Percentiles rank a stretch among this genome's conserved stretches.
These are phyloP conservation scores for Lepiota brunneoincarnata DNA, from an alignment of 768 basidiomycete species.

Conservation along the genomic window DNA sequence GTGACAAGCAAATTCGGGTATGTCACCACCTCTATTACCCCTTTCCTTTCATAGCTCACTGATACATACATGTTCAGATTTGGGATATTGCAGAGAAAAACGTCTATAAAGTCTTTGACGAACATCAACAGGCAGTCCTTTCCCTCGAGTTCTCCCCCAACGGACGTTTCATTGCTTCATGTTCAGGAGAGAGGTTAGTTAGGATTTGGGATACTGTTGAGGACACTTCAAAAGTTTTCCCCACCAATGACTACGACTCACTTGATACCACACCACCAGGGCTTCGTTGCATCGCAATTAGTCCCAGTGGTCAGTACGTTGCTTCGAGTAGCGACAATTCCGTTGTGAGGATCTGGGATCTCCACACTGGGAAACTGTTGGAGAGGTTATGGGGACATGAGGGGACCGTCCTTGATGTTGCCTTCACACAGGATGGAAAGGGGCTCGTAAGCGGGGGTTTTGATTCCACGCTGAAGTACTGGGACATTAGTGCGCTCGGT, in stretches of 20 bases:
- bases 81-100: constrained; percentile 83
- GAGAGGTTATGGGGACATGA: constrained; percentile 73
- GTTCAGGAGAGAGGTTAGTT: constrained; percentile 62
- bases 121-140: constrained; percentile 89
- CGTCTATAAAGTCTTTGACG: constrained; percentile 75
- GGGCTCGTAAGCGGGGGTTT: constrained; percentile 86
- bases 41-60: constrained; percentile 2
- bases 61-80: constrained; percentile 51
- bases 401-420: constrained; percentile 80
- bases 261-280: constrained; percentile 46
- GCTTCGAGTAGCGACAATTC: constrained; percentile 66
- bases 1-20: constrained; percentile 86
- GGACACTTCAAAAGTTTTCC: constrained; percentile 32
- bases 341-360: constrained; percentile 76
- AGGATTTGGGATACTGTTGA: constrained; percentile 38
- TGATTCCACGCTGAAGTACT: constrained; percentile 80
- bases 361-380: constrained; percentile 54
- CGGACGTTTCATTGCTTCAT: constrained; percentile 81
- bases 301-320: constrained; percentile 66
- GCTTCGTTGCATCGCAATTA: constrained; percentile 71
- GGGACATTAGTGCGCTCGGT: constrained; percentile 79
- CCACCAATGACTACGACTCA: constrained; percentile 42
- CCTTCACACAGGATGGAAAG: constrained; percentile 91
- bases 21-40: constrained; percentile 18
- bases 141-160: constrained; percentile 85